Evolutionary conservation across 2,329 filamentous ascomycete species (phyloP), one percentile per base, ranked within the genome.

Genomic region (Microsporum ferrugineum): DNA sequence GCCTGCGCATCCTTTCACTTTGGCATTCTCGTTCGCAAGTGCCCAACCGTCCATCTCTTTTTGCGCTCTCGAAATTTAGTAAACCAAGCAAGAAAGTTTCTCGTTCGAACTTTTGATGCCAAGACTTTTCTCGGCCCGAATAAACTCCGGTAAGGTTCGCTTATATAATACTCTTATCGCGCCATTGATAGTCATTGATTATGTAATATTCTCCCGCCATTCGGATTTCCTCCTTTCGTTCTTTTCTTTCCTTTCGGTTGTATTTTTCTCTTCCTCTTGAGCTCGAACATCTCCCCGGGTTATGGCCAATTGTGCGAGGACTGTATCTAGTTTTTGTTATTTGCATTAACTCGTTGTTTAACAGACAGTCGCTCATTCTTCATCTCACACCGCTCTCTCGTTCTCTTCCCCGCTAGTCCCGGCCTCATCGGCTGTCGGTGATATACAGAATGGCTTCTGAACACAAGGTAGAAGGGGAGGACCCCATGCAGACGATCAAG

Each of bases 401-500:
- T 14, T 31, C 56, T 14, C 34, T 33, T 55, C 43, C 27, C 36
- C 34, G 12, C 36, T 27, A 36, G 29, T 12, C 51, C 51, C 31
- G 45, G 45, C 27, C 10, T 8, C 31, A 34, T 36, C 51, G 51
- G 31, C 51, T 36, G 31, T 55, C 51, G 51, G 60, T 34, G 56
- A 41, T 34, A 17, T 14, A 57, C 14, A 33, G 36, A 36, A 65
- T 63, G 63, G 59, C 60, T 10, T 41, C 55, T n/a, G 43, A 58
- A 60, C 71, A 73, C 63, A 68, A 72, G 14, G 67, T 71, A 58
- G 73, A 76, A 57, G 70, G 71, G 45, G 63, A 72, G 51, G 69
- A 75, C 64, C 71, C 80, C 58, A 65, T 75, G 67, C 84, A 87
- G 71, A 88, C 88, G 57, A 78, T 86, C 69, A 99, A 97, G 80